Base-by-base conservation (phyloP, 352 stramenopile species). In the Phytophthora pistaciae region DNA sequence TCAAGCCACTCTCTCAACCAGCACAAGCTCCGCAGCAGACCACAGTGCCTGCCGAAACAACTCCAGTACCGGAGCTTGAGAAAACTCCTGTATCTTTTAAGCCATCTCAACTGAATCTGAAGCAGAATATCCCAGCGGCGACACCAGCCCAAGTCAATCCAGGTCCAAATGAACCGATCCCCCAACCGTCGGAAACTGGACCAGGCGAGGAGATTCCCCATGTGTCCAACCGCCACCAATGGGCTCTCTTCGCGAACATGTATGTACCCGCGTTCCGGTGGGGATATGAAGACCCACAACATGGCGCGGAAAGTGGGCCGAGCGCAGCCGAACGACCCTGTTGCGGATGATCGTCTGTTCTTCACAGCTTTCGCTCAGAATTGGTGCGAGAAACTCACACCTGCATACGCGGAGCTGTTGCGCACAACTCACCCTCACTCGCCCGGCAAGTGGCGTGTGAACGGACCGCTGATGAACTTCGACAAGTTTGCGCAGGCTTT, bases 291-390 rank as follows among this genome's bases (percentile, higher is more conserved):
- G 48, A 66, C 73, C 6, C 70, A 66, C 9, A 64, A 27, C n/a
- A 75, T 82, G 67, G 65, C 72, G 9, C 44, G 64, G 31, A 72
- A 46, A 20, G 13, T 79, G 23, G 71, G 67, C 13, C 75, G 75
- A 67, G 68, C 75, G 5, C 67, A 77, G 53, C 57, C 75, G 25
- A 44, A 36, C 7, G 67, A 79, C 44, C 38, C 55, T 3, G 56
- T 68, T 40, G 76, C 72, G 44, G 80, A 90, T 23, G 78, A 87
- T 64, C 79, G 77, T 13, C 67, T 92, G 27, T 92, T 92, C 65
- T 94, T 92, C 66, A 81, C 83, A 21, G 74, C 87, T 18, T 94
- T 91, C 46, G 87, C 83, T 3, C 82, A 91, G 56, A 76, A 80
- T 44, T 92, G 80, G 83, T 94, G 87, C 55, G 74, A 90, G 60